Evolutionary conservation across 257 asterid species (phyloP).

Genomic region (Solanum okadae): DNA sequence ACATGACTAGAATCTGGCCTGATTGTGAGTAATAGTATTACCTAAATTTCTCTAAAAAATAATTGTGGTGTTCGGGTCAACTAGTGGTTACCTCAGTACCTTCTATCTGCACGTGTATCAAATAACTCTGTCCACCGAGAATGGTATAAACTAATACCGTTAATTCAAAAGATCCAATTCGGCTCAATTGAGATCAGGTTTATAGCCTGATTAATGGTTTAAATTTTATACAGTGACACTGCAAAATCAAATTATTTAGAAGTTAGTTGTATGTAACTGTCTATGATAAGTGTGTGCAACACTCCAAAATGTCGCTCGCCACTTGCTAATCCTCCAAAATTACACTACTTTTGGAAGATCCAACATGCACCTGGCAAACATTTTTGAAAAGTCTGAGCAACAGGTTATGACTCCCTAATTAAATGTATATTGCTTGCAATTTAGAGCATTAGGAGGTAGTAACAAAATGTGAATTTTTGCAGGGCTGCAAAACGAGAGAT

Average conservation of each 20-base stretch:
- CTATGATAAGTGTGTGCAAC: background rate
- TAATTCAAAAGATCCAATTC: background rate
- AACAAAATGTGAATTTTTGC: slow-evolving; percentile 4
- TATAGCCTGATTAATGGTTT: background rate
- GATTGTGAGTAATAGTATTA: background rate
- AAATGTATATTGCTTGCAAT: background rate
- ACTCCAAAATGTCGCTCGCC: background rate
- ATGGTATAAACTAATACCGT: background rate
- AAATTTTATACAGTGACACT: background rate
- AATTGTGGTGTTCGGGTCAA: background rate
- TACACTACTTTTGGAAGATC: background rate
- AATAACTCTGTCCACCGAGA: background rate
- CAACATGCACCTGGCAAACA: background rate
- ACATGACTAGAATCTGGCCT: background rate
- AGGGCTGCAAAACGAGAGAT: slow-evolving; percentile 52
- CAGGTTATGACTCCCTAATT: background rate
- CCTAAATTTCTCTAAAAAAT: background rate
- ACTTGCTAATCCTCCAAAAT: background rate
- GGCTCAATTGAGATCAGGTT: background rate
- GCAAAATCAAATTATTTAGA: background rate
- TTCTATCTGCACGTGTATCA: background rate
- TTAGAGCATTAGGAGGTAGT: background rate
- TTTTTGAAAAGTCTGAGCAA: background rate
- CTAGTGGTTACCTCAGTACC: background rate
- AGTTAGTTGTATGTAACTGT: background rate